phyloP scores from a whole-genome alignment of 1,284 basidiomycete genomes.

The Phylloporus sp. region DNA sequence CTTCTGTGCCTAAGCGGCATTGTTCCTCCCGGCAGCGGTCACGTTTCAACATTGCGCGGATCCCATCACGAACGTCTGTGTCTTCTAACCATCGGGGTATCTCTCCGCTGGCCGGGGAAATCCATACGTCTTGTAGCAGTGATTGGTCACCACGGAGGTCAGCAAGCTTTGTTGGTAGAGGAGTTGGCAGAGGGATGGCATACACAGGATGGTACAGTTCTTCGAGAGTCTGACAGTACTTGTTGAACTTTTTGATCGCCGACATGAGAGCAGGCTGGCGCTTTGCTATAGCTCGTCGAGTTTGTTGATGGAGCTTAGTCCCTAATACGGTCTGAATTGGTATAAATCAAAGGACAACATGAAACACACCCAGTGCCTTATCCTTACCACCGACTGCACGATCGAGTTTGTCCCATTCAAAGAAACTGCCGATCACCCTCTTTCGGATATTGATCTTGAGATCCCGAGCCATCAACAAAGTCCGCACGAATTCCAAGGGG shows the following conservation, averaged over 20 bases:
- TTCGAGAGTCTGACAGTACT: neutral
- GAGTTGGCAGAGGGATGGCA: neutral
- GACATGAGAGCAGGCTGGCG: neutral
- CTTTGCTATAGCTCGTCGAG: neutral
- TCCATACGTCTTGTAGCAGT: neutral
- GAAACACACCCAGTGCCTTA: slow-evolving; percentile 35
- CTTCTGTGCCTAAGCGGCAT: slow-evolving; percentile 23
- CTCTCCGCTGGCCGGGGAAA: neutral
- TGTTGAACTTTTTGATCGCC: neutral
- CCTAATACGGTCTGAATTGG: fast-evolving
- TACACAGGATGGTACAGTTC: neutral
- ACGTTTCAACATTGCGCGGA: slow-evolving; percentile 32
- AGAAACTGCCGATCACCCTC: slow-evolving; percentile 40
- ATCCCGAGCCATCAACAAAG: slow-evolving; percentile 7
- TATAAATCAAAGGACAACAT: too few relatives aligned
- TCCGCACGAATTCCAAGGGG: too few relatives aligned
- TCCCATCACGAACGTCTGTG: slow-evolving; percentile 34
- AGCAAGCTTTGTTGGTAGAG: neutral
- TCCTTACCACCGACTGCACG: slow-evolving; percentile 33
- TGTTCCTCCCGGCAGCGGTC: slow-evolving; percentile 37
- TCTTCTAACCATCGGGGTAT: slow-evolving; percentile 42
- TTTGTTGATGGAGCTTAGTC: neutral
- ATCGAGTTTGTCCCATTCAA: slow-evolving; percentile 44
- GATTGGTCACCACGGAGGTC: neutral
- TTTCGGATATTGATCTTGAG: slow-evolving; percentile 45